Evolutionary conservation across 169 alveolate species (phyloP).

Genomic region (Plasmodium berghei): DNA sequence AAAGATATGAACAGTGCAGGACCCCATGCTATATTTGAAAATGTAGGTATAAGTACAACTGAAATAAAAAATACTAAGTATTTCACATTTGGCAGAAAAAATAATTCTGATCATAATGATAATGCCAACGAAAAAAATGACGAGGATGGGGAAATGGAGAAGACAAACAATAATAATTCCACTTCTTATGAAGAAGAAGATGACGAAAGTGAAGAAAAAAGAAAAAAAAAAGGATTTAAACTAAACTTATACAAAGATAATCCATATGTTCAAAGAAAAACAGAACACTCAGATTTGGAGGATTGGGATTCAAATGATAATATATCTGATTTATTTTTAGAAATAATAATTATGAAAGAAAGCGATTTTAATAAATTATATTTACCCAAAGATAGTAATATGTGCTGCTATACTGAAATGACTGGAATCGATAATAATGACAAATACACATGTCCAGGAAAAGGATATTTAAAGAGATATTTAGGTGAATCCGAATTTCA

Average conservation of each 20-base stretch:
- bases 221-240: constrained; percentile 51
- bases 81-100: constrained; percentile 44
- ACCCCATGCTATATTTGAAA: constrained; percentile 72
- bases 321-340: constrained; percentile 62
- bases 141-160: neutral
- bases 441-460: constrained; percentile 66
- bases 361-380: constrained; percentile 60
- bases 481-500: constrained; percentile 35
- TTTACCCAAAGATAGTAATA: constrained; percentile 59
- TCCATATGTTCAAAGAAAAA: constrained; percentile 59
- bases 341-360: constrained; percentile 71
- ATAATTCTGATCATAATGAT: neutral
- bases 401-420: constrained; percentile 50
- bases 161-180: neutral
- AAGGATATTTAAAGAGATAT: constrained; percentile 72
- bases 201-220: constrained; percentile 14
- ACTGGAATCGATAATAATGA: constrained; percentile 31
- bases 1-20: constrained; percentile 44
- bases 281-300: constrained; percentile 11
- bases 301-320: constrained; percentile 1
- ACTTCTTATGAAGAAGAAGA: neutral
- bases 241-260: constrained; percentile 58
- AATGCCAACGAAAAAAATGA: constrained; percentile 1
- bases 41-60: constrained; percentile 70
- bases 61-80: constrained; percentile 67